Percentiles rank a stretch among this genome's conserved stretches.
These are phyloP conservation scores for Arabidopsis suecica DNA, from an alignment of 345 rosid species.

Conservation along the genomic window DNA sequence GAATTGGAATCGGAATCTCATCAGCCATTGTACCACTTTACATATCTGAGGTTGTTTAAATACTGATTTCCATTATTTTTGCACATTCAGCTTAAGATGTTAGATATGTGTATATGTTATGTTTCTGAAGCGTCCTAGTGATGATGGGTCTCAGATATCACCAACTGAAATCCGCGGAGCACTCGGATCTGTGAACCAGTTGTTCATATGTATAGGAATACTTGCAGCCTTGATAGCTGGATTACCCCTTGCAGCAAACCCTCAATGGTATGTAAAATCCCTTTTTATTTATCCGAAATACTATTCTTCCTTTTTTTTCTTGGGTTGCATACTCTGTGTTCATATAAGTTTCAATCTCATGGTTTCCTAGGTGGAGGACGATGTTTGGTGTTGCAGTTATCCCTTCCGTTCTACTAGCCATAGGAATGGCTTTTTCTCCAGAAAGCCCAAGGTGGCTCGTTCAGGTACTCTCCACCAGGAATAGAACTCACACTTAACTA, in stretches of 20 bases:
- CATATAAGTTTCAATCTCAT: background rate
- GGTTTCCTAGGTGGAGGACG: conserved; percentile 88
- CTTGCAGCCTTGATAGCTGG: conserved; percentile 97
- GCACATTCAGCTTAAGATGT: background rate
- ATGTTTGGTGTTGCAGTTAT: conserved; percentile 88
- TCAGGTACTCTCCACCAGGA: conserved; percentile 62
- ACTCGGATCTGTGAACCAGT: conserved; percentile 95
- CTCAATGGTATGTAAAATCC: conserved; percentile 62
- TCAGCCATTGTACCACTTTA: conserved; percentile 97
- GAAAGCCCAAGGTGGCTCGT: conserved; percentile 99
- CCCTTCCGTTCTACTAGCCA: conserved; percentile 83
- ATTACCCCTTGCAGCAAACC: conserved; percentile 90
- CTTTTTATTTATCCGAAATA: background rate
- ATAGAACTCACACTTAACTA: conserved; percentile 15
- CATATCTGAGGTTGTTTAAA: conserved; percentile 88
- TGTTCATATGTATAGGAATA: conserved; percentile 94
- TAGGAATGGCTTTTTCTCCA: conserved; percentile 92
- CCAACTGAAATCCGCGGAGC: conserved; percentile 99
- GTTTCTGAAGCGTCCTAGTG: conserved; percentile 38
- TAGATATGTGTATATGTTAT: background rate
- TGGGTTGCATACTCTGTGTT: conserved; percentile 1
- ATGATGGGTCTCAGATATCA: conserved; percentile 65
- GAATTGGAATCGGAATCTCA: conserved; percentile 96
- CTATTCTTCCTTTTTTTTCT: background rate
- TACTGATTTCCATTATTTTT: background rate